Evolutionary conservation across 2,329 filamentous ascomycete genomes (phyloP).

Genomic region (Diplodia seriata): DNA sequence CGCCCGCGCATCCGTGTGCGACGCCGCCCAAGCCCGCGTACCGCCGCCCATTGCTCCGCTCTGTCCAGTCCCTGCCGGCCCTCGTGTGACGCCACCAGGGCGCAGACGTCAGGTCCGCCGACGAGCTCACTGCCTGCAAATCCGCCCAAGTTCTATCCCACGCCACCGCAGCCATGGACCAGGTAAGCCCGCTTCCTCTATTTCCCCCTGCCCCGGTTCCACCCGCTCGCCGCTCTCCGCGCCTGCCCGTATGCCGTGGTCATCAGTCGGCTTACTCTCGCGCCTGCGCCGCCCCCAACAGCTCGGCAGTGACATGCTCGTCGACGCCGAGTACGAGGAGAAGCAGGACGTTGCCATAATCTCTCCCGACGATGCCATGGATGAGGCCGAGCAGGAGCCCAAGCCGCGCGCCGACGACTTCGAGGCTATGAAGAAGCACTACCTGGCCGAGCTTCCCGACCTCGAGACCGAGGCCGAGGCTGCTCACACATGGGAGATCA

Average conservation of each 20-base stretch:
- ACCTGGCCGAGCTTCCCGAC: conserved; percentile 78
- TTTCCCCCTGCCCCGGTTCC: conserved; percentile 34
- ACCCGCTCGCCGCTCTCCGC: no score
- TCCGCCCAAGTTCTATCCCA: conserved; percentile 26
- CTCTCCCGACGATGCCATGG: conserved; percentile 65
- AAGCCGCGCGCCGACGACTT: conserved; percentile 66
- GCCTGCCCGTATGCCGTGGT: conserved; percentile 10
- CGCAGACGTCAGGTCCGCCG: conserved; percentile 22
- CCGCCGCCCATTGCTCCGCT: conserved; percentile 21
- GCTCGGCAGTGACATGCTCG: conserved; percentile 68
- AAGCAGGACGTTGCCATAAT: conserved; percentile 69
- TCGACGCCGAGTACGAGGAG: conserved; percentile 68
- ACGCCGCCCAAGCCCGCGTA: conserved; percentile 16
- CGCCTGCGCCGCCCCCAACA: conserved; percentile 41
- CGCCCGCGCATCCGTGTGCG: conserved; percentile 19
- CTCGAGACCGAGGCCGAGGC: conserved; percentile 79
- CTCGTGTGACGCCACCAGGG: conserved; percentile 18
- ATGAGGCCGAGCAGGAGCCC: conserved; percentile 60
- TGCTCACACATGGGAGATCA: conserved; percentile 84
- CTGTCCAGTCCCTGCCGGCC: conserved; percentile 13
- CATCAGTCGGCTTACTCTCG: conserved; percentile 26
- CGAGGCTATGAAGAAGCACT: conserved; percentile 83
- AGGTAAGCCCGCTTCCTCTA: conserved; percentile 42
- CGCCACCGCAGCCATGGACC: conserved; percentile 44
- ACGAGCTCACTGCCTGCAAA: conserved; percentile 20